These are phyloP conservation scores for Cytospora mali DNA, from an alignment of 2,329 filamentous ascomycete species.

Conservation along the genomic window DNA sequence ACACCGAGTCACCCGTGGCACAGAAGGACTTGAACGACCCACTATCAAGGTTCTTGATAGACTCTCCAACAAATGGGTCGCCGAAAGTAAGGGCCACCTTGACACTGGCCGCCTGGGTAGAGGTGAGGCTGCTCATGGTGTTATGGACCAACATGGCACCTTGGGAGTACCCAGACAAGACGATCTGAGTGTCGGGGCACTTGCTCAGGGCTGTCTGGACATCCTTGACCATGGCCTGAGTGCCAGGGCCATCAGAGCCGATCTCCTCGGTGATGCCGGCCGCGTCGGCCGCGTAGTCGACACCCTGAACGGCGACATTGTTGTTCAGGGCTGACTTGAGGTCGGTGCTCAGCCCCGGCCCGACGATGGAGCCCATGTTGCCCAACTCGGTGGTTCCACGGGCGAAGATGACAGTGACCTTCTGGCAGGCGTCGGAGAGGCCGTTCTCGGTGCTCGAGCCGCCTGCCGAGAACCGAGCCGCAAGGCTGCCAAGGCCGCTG, in stretches of 20 bases:
- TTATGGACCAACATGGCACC: conserved; percentile 38
- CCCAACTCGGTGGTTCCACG: conserved; percentile 35
- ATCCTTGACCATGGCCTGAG: conserved; percentile 46
- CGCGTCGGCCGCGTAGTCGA: conserved; percentile 33
- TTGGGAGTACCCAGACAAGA: conserved; percentile 44
- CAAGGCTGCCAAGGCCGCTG: not conserved
- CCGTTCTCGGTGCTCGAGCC: not conserved
- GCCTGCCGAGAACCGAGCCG: not conserved
- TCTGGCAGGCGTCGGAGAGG: conserved; percentile 18
- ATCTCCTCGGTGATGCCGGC: conserved; percentile 31
- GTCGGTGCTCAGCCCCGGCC: conserved; percentile 32
- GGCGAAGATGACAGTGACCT: conserved; percentile 35
- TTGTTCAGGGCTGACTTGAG: conserved; percentile 25
- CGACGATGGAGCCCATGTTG: conserved; percentile 34
- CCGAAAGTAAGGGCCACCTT: conserved; percentile 36
- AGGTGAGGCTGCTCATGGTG: conserved; percentile 31
- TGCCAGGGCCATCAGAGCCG: conserved; percentile 47
- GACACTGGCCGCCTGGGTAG: conserved; percentile 24
- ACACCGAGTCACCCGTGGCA: conserved; percentile 24
- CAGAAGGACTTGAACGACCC: conserved; percentile 28
- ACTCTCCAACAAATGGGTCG: conserved; percentile 29
- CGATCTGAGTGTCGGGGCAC: conserved; percentile 45
- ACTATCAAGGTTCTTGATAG: conserved; percentile 1
- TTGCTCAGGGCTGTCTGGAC: conserved; percentile 33
- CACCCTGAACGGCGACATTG: conserved; percentile 33